Percentiles rank a stretch among this genome's conserved stretches.
These are phyloP conservation scores for Eurotiales sp. DNA, from an alignment of 2,329 filamentous ascomycete species.

Conservation along the genomic window DNA sequence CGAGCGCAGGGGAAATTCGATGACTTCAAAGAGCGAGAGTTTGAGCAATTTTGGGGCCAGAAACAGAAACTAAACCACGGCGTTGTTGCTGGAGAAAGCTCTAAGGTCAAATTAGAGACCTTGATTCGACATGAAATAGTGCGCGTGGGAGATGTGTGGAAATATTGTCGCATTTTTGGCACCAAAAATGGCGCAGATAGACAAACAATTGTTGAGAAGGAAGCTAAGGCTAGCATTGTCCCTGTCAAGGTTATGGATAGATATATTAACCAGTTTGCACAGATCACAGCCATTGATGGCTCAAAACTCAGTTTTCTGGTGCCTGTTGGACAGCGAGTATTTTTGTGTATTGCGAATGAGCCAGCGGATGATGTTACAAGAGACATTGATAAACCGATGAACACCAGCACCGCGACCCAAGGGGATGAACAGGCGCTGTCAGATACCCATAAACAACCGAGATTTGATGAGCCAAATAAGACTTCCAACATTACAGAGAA, in stretches of 20 bases:
- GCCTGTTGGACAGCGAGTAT: slow-evolving; percentile 35
- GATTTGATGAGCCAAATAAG: neutral
- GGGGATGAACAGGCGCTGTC: neutral
- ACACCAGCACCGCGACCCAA: neutral
- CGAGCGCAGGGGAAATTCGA: slow-evolving; percentile 56
- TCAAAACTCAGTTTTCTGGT: slow-evolving; percentile 34
- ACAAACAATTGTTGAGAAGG: slow-evolving; percentile 39
- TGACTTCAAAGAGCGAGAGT: slow-evolving; percentile 51
- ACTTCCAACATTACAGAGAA: neutral
- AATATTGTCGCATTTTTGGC: slow-evolving; percentile 30
- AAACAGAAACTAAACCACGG: slow-evolving; percentile 40
- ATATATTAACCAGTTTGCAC: too few species aligned
- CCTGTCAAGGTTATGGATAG: slow-evolving; percentile 12
- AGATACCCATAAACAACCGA: neutral
- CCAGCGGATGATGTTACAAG: neutral
- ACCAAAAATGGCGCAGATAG: slow-evolving; percentile 17
- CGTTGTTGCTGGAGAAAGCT: slow-evolving; percentile 40
- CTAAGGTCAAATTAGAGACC: slow-evolving; percentile 36
- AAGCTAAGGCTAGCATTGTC: slow-evolving; percentile 33
- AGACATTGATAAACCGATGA: neutral
- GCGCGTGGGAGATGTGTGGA: slow-evolving; percentile 40
- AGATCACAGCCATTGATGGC: slow-evolving; percentile 33
- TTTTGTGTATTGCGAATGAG: slow-evolving; percentile 22
- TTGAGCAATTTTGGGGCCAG: slow-evolving; percentile 57
- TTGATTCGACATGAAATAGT: slow-evolving; percentile 35